Evolutionary conservation across 257 asterid genomes (phyloP).

Genomic region (Solanum corneliomulleri): DNA sequence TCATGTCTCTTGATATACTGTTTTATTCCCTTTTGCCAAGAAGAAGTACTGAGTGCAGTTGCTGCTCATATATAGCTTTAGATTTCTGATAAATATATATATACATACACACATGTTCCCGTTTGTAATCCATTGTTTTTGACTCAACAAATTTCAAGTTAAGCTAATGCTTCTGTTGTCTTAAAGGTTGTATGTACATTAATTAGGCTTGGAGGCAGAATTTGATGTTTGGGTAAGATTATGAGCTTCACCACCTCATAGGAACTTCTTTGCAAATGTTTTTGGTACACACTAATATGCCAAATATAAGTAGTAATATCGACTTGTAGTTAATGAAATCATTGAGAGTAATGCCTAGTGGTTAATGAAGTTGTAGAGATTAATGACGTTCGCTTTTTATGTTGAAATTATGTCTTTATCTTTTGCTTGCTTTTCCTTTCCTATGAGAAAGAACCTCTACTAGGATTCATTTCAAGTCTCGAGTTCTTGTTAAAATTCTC

Average conservation of each 20-base stretch:
- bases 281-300: neutral
- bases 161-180: neutral
- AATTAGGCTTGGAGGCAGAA: neutral
- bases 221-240: neutral
- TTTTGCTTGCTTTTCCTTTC: too few relatives aligned
- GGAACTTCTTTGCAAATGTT: neutral
- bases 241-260: neutral
- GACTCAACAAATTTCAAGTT: neutral
- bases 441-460: too few relatives aligned
- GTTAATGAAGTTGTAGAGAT: too few relatives aligned
- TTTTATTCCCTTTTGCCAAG: neutral
- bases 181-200: neutral
- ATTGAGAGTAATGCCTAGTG: too few relatives aligned
- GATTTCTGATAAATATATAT: neutral
- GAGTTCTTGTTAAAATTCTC: too few relatives aligned
- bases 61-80: neutral
- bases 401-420: too few relatives aligned
- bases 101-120: neutral
- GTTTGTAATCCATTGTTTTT: neutral
- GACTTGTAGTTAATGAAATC: too few relatives aligned
- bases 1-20: neutral
- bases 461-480: too few relatives aligned
- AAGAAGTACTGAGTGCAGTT: neutral
- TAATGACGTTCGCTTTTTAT: too few relatives aligned
- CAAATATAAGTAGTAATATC: too few relatives aligned